A percentile compares a stretch with the other conserved stretches of the same genome.
Evolutionary conservation across 768 basidiomycete genomes (phyloP).

Genomic region (Podaxis sp.): DNA sequence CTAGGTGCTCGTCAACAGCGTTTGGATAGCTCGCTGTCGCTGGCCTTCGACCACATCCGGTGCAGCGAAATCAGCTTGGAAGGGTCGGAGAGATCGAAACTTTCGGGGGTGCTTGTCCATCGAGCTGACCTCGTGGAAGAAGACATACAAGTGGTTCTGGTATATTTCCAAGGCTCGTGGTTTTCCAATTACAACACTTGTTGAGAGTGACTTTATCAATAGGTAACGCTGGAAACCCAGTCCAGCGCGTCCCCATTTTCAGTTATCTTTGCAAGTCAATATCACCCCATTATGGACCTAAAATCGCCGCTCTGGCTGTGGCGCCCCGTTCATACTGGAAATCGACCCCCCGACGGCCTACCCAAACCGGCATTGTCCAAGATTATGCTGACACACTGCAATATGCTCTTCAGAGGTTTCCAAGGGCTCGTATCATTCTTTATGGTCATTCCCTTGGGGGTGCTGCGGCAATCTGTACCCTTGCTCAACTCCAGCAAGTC

Average conservation of each 20-base stretch:
- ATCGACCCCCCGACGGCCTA: constrained; percentile 38
- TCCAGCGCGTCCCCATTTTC: constrained; percentile 46
- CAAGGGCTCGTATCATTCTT: constrained; percentile 31
- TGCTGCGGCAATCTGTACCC: constrained; percentile 39
- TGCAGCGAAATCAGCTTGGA: constrained; percentile 22
- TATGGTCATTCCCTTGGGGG: constrained; percentile 54
- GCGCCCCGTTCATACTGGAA: constrained; percentile 54
- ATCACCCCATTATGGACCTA: constrained; percentile 8
- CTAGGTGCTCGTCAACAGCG: constrained; percentile 37
- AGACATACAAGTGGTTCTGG: constrained; percentile 16
- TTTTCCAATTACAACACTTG: background rate
- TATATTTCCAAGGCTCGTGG: constrained; percentile 27
- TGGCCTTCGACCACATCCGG: constrained; percentile 14
- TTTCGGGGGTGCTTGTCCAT: constrained; percentile 21
- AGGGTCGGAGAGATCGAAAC: constrained; percentile 1
- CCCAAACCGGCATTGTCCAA: constrained; percentile 35
- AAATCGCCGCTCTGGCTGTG: constrained; percentile 33
- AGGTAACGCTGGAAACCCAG: constrained; percentile 54
- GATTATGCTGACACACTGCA: constrained; percentile 39
- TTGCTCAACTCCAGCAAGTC: constrained; percentile 22
- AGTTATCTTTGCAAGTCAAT: constrained; percentile 26
- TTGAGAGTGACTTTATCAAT: constrained; percentile 26
- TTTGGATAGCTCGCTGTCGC: constrained; percentile 23
- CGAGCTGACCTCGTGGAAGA: background rate
- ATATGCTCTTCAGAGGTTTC: constrained; percentile 32